These are phyloP conservation scores for maize (Zea mays) DNA, from an alignment of 176 grass and related monocot genomes.

Conservation along the genomic window Zm-B73-REFERENCE-NAM-5.0 NC_050103.1:72577501-72578000, in stretches of 20 bases:
- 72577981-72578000: slow-evolving; percentile 72
- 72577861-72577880: slow-evolving; percentile 44
- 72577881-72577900: slow-evolving; percentile 47
- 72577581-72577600: too few species aligned
- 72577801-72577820: background rate
- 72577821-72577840: slow-evolving; percentile 59
- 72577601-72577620: too few species aligned
- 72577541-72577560: too few species aligned
- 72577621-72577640: too few species aligned
- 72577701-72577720: too few species aligned
- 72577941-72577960: slow-evolving; percentile 96
- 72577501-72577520: too few species aligned
- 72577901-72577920: slow-evolving; percentile 27
- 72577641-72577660: too few species aligned
- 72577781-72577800: background rate
- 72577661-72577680: too few species aligned
- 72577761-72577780: slow-evolving; percentile 24
- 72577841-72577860: slow-evolving; percentile 67
- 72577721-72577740: background rate
- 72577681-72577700: too few species aligned
- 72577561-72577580: too few species aligned
- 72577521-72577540: too few species aligned
- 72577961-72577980: slow-evolving; percentile 71
- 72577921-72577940: slow-evolving; percentile 71
- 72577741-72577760: slow-evolving; percentile 19